A percentile compares a stretch with the other conserved stretches of the same genome.
Evolutionary conservation across 352 stramenopile genomes (phyloP).

Genomic region (Phytophthora colocasiae): DNA sequence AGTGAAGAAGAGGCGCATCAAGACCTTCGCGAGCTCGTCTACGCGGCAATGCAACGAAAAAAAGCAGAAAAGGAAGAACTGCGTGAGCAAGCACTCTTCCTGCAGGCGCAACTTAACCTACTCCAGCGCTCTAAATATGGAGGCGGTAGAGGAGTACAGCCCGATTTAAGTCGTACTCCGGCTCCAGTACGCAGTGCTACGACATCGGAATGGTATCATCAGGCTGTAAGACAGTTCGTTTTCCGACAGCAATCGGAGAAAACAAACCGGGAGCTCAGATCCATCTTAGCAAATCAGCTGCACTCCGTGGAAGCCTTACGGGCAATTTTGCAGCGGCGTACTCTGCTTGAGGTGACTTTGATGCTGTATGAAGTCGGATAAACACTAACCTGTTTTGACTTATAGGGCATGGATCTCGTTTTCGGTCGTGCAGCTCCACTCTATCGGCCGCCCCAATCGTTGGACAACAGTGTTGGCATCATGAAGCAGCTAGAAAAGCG

Average conservation of each 20-base stretch:
- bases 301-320: conserved; percentile 10
- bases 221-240: conserved; percentile 15
- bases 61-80: conserved; percentile 16
- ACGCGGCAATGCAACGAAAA: conserved; percentile 27
- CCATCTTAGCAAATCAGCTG: conserved; percentile 21
- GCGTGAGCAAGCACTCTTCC: conserved; percentile 10
- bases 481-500: conserved; percentile 18
- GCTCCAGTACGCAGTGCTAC: background rate
- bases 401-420: conserved; percentile 27
- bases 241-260: conserved; percentile 25
- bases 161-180: background rate
- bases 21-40: conserved; percentile 29
- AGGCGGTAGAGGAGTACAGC: background rate
- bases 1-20: conserved; percentile 25
- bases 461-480: conserved; percentile 11
- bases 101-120: conserved; percentile 15
- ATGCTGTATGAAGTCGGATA: background rate
- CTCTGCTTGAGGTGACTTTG: conserved; percentile 5
- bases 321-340: conserved; percentile 7
- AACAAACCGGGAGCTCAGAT: conserved; percentile 17
- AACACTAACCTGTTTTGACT: background rate
- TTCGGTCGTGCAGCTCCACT: conserved; percentile 10
- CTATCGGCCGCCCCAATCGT: background rate
- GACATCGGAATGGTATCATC: conserved; percentile 10
- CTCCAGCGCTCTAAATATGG: conserved; percentile 17